Conservation (phyloP, 1,284 basidiomycete genomes). For the Mycosarcoma mackinlayi region DNA sequence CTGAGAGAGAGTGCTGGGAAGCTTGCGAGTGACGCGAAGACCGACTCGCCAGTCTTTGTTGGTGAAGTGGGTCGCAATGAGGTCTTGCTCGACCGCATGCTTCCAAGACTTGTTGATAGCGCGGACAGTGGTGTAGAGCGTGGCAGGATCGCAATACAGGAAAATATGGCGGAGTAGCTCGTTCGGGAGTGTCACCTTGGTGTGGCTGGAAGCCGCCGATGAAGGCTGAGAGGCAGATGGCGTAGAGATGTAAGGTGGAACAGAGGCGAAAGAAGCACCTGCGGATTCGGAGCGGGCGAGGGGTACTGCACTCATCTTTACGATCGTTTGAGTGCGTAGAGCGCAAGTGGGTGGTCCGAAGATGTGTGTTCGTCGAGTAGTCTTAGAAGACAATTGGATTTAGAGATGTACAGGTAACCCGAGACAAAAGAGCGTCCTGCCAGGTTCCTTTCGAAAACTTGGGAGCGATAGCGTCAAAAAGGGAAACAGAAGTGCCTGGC, state of each 20-base stretch:
- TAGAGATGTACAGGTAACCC: no score
- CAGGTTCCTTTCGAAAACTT: no score
- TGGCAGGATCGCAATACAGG: constrained; percentile 60
- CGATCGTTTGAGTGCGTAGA: not conserved
- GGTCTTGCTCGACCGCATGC: constrained; percentile 48
- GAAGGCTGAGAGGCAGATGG: constrained; percentile 29
- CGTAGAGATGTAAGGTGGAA: constrained; percentile 14
- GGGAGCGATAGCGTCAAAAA: no score
- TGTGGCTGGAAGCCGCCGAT: constrained; percentile 19
- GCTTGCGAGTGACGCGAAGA: constrained; percentile 51
- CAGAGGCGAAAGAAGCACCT: constrained; percentile 25
- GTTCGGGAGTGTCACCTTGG: constrained; percentile 43
- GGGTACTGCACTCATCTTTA: constrained; percentile 44
- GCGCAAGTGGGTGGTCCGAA: not conserved
- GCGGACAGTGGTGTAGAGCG: constrained; percentile 59
- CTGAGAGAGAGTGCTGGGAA: constrained; percentile 29
- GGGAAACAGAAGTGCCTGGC: no score
- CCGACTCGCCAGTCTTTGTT: constrained; percentile 56
- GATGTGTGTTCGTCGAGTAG: not conserved
- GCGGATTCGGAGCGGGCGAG: constrained; percentile 35
- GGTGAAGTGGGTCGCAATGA: constrained; percentile 52
- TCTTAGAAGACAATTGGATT: not conserved
- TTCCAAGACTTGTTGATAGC: constrained; percentile 54
- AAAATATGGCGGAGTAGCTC: constrained; percentile 62
- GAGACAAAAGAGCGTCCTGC: no score